Evolutionary conservation across 441 rosid species (phyloP).

Genomic region (Pelargonium myrrhifolium): DNA sequence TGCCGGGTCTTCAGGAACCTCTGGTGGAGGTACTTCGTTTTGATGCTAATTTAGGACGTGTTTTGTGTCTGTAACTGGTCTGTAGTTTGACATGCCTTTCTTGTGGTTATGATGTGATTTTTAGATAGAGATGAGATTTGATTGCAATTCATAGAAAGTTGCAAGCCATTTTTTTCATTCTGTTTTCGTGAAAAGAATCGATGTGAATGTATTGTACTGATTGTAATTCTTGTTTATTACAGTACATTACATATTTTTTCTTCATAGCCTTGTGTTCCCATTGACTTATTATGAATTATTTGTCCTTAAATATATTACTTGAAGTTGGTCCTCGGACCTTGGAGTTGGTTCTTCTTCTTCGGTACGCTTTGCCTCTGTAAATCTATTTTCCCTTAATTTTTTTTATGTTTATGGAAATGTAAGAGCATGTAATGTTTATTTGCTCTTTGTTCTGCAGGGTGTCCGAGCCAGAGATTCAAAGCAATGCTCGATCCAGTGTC

Average conservation of each 20-base stretch:
- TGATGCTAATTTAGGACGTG: background rate
- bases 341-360: background rate
- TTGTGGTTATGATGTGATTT: conserved; percentile 4
- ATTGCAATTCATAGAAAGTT: conserved; percentile 9
- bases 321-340: background rate
- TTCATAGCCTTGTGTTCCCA: background rate
- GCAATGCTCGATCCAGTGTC: conserved; percentile 3
- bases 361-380: background rate
- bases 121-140: conserved; percentile 11
- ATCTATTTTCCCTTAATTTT: background rate
- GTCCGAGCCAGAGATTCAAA: background rate
- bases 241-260: conserved; percentile 1
- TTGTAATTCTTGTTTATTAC: background rate
- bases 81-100: conserved; percentile 9
- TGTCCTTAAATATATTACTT: background rate
- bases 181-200: background rate
- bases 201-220: conserved; percentile 3
- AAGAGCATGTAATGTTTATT: background rate
- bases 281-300: background rate
- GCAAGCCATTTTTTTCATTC: conserved; percentile 4
- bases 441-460: background rate
- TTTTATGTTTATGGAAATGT: background rate
- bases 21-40: conserved; percentile 23
- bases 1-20: conserved; percentile 36
- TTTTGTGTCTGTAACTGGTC: background rate